These are phyloP conservation scores for Phaseolus coccineus DNA, from an alignment of 331 rosid genomes.

Conservation along the genomic window DNA sequence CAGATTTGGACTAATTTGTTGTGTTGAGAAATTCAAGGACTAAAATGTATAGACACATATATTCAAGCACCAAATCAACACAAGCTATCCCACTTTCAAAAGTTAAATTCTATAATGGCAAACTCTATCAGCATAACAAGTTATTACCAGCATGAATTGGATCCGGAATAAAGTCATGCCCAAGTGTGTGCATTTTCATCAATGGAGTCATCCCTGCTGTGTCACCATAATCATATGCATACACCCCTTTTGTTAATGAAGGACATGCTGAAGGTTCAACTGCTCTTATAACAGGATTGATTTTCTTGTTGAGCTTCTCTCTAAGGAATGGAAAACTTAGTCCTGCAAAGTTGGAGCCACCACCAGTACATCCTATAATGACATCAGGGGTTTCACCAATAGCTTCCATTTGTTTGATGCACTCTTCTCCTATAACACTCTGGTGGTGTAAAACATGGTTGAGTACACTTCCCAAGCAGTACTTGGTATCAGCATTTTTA, in stretches of 20 bases:
- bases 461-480: constrained; percentile 94
- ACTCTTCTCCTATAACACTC: constrained; percentile 92
- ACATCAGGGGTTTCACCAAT: constrained; percentile 91
- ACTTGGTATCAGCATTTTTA: constrained; percentile 75
- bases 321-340: constrained; percentile 89
- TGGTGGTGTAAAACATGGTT: constrained; percentile 95
- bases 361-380: constrained; percentile 92
- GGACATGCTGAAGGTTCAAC: constrained; percentile 97
- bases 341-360: constrained; percentile 97
- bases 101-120: background rate
- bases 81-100: background rate
- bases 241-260: constrained; percentile 86
- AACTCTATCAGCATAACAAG: background rate
- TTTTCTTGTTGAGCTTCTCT: constrained; percentile 82
- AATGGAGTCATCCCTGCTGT: constrained; percentile 97
- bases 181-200: constrained; percentile 99
- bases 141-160: constrained; percentile 92
- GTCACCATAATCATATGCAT: constrained; percentile 87
- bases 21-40: background rate
- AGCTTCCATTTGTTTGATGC: constrained; percentile 91
- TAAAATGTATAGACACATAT: background rate
- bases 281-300: constrained; percentile 83
- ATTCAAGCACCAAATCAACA: background rate
- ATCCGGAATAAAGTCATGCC: constrained; percentile 91
- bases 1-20: background rate